Percentiles rank a stretch among this genome's conserved stretches.
These are phyloP conservation scores for Verticillium isaacii DNA, from an alignment of 2,329 filamentous ascomycete species.

Conservation along the genomic window DNA sequence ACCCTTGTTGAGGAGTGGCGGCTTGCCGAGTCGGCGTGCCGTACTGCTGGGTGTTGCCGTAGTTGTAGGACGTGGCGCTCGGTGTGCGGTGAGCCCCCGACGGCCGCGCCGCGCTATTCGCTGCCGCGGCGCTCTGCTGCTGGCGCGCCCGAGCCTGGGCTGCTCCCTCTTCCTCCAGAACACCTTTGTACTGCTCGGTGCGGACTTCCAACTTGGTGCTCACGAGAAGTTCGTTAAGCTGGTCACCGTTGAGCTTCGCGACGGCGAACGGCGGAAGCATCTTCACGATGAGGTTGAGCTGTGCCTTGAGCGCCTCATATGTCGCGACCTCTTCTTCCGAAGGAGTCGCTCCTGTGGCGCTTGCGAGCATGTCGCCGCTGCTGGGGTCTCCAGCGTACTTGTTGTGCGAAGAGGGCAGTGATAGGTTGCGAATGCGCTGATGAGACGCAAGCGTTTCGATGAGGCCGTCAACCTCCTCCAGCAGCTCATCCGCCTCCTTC, in stretches of 20 bases:
- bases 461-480: constrained; percentile 70
- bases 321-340: constrained; percentile 55
- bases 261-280: constrained; percentile 79
- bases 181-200: constrained; percentile 68
- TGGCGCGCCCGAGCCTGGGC: constrained; percentile 47
- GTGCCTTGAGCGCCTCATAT: constrained; percentile 72
- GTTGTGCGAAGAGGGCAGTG: constrained; percentile 59
- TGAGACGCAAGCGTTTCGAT: constrained; percentile 73
- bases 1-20: constrained; percentile 34
- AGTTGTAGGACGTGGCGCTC: constrained; percentile 38
- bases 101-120: constrained; percentile 15
- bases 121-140: constrained; percentile 22
- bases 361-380: constrained; percentile 62
- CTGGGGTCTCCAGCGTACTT: constrained; percentile 58
- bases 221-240: constrained; percentile 76
- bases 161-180: constrained; percentile 78
- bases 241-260: constrained; percentile 79
- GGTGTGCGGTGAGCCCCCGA: constrained; percentile 33
- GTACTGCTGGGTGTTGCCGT: constrained; percentile 38
- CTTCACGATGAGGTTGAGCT: constrained; percentile 68
- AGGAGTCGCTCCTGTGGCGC: constrained; percentile 62
- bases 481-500: constrained; percentile 60
- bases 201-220: constrained; percentile 73
- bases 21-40: constrained; percentile 41
- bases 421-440: constrained; percentile 72